Base-by-base conservation (phyloP, 2,329 filamentous ascomycete species). In the Chaetomium olivaceum region DNA sequence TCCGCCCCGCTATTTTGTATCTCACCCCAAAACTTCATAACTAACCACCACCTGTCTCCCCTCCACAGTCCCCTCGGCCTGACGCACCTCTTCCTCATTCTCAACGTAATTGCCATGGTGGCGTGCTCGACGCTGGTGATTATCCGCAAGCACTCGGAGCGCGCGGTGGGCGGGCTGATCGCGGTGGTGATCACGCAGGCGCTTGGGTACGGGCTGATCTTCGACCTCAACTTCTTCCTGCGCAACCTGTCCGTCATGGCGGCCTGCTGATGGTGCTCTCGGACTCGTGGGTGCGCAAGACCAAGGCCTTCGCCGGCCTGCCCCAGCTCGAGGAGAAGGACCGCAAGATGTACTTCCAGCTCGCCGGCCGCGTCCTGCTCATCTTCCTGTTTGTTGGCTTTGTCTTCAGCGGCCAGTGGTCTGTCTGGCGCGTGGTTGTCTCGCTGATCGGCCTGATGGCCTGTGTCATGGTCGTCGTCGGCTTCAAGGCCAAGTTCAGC, bases 301-400 rank as follows among this genome's bases (percentile, higher is more conserved):
- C 89, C 78, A 96, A 97, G 82, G 94, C 93, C 3, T 97, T 97
- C 69, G 95, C 95, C 57, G 95, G 95, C 57, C 86, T 99, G 61
- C 95, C 95, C 58, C 88, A 92, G 79, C 87, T 99, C 61, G 95
- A 98, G 77, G 95, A 99, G 85, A 98, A 98, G 88, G 95, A 99
- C 79, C 91, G 93, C 81, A 99, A 98, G 87, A 98, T 98, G 94
- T 99, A 99, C 85, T 96, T 99, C 82, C 95, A 98, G 87, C 89
- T 99, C 68, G 95, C 95, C 71, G 95, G 95, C 43, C 90, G 95
- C 73, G 92, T 99, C 43, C 85, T 99, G 71, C 85, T 99, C 73
- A 98, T 99, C 81, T 97, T 99, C 87, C 86, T 99, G 72, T 99
- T 99, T 79, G 79, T 97, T 71, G 95, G 95, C 67, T 99, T 99